phyloP scores from a whole-genome alignment of 345 rosid genomes.

The Streptanthus diversifolius region DNA sequence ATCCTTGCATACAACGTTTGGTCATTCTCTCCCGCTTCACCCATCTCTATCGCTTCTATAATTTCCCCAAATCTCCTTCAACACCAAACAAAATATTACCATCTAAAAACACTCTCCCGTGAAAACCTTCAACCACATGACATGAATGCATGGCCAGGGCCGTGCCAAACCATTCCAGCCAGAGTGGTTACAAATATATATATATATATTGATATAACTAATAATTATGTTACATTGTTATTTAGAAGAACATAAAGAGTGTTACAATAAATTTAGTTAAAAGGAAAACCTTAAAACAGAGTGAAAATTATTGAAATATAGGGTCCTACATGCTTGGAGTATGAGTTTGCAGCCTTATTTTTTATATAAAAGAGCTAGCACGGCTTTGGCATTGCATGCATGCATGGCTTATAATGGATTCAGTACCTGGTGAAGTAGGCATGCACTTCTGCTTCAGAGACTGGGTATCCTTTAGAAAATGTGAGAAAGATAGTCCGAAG shows the following conservation, averaged over 20 bases:
- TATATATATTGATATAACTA: no score
- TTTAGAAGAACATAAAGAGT: neutral
- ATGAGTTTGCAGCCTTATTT: neutral
- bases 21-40: conserved; percentile 37
- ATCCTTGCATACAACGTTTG: conserved; percentile 56
- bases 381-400: neutral
- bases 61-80: conserved; percentile 55
- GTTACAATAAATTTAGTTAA: neutral
- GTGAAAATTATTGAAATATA: neutral
- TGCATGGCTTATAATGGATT: neutral
- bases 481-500: conserved; percentile 66
- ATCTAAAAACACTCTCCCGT: neutral
- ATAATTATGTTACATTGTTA: no score
- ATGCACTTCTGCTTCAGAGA: conserved; percentile 50
- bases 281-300: neutral
- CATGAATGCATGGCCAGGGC: no score
- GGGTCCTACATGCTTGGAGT: neutral
- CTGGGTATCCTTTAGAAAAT: conserved; percentile 70
- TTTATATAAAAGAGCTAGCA: neutral
- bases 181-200: neutral
- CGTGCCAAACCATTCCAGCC: neutral
- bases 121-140: neutral
- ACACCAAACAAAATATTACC: neutral
- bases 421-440: conserved; percentile 51
- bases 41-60: conserved; percentile 52